These are phyloP conservation scores for Trichosporon inkin DNA, from an alignment of 1,284 basidiomycete genomes.

Conservation along the genomic window DNA sequence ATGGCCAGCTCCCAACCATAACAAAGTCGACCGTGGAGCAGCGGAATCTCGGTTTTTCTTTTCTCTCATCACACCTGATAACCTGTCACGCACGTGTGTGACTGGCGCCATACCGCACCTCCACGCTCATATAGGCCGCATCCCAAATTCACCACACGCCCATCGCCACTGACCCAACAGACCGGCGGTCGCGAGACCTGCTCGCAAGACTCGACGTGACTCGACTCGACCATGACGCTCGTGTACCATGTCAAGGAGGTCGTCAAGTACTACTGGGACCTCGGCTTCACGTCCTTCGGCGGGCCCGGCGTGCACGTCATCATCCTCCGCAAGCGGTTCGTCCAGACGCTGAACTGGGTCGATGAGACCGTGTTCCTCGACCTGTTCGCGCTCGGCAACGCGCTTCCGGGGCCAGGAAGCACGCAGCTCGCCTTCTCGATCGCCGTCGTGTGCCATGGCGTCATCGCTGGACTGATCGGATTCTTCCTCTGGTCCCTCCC, in stretches of 20 bases:
- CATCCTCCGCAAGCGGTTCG: slow-evolving; percentile 34
- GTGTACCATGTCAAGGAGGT: slow-evolving; percentile 8
- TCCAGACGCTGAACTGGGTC: slow-evolving; percentile 34
- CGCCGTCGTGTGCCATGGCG: slow-evolving; percentile 45
- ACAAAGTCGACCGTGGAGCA: background rate
- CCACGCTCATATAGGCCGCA: background rate
- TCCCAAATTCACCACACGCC: background rate
- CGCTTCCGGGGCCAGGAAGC: slow-evolving; percentile 51
- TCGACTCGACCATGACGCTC: background rate
- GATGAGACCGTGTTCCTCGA: slow-evolving; percentile 41
- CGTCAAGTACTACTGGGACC: slow-evolving; percentile 24
- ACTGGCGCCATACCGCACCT: background rate
- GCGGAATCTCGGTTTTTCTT: no score
- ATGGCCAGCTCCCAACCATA: background rate
- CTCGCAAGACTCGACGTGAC: background rate
- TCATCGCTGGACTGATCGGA: slow-evolving; percentile 45
- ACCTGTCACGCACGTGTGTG: background rate
- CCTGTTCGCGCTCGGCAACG: slow-evolving; percentile 53
- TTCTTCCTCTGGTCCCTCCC: slow-evolving; percentile 53
- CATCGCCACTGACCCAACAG: background rate
- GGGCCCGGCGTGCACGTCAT: slow-evolving; percentile 39
- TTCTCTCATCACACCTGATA: background rate
- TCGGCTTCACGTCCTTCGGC: slow-evolving; percentile 38
- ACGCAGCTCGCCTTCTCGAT: slow-evolving; percentile 52
- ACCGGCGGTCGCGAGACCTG: no score